Conservation (phyloP, 2,329 filamentous ascomycete genomes). For the Aspergillus fumigatus region DNA sequence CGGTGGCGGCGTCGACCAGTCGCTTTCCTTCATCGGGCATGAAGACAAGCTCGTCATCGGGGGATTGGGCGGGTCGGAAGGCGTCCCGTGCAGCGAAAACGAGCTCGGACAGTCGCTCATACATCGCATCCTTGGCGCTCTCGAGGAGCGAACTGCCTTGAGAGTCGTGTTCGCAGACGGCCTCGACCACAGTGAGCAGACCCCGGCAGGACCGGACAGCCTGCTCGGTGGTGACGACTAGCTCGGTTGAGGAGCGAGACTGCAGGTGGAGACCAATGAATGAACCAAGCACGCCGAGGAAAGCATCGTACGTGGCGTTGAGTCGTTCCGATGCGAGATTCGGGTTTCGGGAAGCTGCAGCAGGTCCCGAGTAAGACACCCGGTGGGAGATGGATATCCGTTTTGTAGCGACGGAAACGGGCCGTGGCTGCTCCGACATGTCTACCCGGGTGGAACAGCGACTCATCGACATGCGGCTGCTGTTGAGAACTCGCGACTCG, state of each 20-base stretch:
- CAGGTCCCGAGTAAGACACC: slow-evolving; percentile 68
- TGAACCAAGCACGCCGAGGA: slow-evolving; percentile 84
- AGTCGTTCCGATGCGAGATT: slow-evolving; percentile 81
- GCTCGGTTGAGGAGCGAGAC: slow-evolving; percentile 80
- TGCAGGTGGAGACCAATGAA: slow-evolving; percentile 93
- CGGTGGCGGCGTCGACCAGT: slow-evolving; percentile 73
- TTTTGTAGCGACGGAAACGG: slow-evolving; percentile 39
- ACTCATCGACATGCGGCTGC: slow-evolving; percentile 27
- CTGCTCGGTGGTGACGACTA: slow-evolving; percentile 76
- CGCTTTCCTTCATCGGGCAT: slow-evolving; percentile 73
- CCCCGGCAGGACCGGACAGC: slow-evolving; percentile 77
- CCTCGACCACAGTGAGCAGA: slow-evolving; percentile 73
- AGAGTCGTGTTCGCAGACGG: slow-evolving; percentile 72
- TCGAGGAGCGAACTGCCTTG: slow-evolving; percentile 63
- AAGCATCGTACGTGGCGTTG: slow-evolving; percentile 75
- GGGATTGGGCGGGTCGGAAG: slow-evolving; percentile 62
- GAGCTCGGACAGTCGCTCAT: slow-evolving; percentile 71
- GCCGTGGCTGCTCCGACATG: slow-evolving; percentile 24
- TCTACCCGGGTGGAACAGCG: slow-evolving; percentile 25
- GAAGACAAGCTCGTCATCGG: slow-evolving; percentile 70
- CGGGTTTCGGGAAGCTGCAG: slow-evolving; percentile 58
- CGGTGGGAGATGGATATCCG: slow-evolving; percentile 62
- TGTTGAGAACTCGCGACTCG: slow-evolving; percentile 30
- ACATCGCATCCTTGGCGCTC: slow-evolving; percentile 69
- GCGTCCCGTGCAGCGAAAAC: slow-evolving; percentile 77